A percentile compares a stretch with the other conserved stretches of the same genome.
Conservation (phyloP, 2,329 filamentous ascomycete genomes). For the Periconia sp. region DNA sequence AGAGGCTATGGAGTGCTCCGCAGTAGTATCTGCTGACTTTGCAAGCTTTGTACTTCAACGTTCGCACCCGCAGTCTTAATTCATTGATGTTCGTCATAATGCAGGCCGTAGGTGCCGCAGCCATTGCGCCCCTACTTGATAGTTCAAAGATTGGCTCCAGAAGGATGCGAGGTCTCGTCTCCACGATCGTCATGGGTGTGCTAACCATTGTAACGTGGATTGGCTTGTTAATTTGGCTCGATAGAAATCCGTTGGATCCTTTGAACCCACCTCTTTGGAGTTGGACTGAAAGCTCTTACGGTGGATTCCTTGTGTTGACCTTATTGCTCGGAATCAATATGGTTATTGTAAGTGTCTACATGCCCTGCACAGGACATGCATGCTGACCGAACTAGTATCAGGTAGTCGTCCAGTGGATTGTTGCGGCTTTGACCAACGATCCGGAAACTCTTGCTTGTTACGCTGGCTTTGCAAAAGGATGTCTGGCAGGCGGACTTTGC, state of each 20-base stretch:
- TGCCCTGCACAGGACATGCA: background rate
- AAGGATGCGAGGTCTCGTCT: slow-evolving; percentile 6
- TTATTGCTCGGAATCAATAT: slow-evolving; percentile 3
- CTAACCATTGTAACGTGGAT: slow-evolving; percentile 13
- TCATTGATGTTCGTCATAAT: slow-evolving; percentile 13
- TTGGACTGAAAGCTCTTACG: background rate
- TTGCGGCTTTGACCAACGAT: slow-evolving; percentile 4
- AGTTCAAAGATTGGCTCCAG: slow-evolving; percentile 10
- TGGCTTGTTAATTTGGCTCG: slow-evolving; percentile 13
- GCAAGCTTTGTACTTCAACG: slow-evolving; percentile 12
- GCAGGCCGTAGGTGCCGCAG: slow-evolving; percentile 9
- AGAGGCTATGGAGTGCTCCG: background rate
- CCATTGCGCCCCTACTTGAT: slow-evolving; percentile 6
- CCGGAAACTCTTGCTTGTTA: slow-evolving; percentile 4
- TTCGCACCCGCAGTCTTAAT: slow-evolving; percentile 12
- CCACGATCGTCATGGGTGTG: slow-evolving; percentile 4
- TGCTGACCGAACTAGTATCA: background rate
- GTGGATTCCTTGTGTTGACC: slow-evolving; percentile 3
- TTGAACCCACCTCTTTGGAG: slow-evolving; percentile 1
- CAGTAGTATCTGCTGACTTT: background rate
- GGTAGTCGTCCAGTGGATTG: slow-evolving; percentile 3
- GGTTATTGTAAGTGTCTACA: background rate
- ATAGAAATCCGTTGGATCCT: slow-evolving; percentile 13
- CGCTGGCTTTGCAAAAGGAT: slow-evolving; percentile 3
- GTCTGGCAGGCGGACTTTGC: slow-evolving; percentile 3